These are phyloP conservation scores for Tulasnella calospora DNA, from an alignment of 768 basidiomycete species.

Conservation along the genomic window DNA sequence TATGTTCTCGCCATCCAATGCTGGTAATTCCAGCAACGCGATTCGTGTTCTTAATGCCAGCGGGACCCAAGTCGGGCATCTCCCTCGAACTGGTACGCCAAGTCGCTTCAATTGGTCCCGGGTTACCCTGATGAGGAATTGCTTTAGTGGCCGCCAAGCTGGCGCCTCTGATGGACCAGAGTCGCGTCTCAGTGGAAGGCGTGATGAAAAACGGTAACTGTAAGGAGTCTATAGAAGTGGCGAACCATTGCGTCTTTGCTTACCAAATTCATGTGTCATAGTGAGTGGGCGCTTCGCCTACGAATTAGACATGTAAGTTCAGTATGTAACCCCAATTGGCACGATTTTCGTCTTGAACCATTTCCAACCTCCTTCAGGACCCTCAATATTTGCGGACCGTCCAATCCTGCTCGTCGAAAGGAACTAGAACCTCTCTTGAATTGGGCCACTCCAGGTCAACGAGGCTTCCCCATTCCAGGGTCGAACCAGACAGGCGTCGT, in stretches of 20 bases:
- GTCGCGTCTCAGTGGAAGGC: constrained; percentile 66
- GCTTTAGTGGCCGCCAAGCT: constrained; percentile 49
- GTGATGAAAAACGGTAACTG: constrained; percentile 63
- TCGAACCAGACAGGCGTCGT: constrained; percentile 22
- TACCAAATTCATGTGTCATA: constrained; percentile 30
- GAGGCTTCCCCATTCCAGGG: constrained; percentile 44
- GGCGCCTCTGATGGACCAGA: constrained; percentile 65
- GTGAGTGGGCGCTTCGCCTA: constrained; percentile 47
- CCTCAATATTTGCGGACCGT: constrained; percentile 64
- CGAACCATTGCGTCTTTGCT: background rate
- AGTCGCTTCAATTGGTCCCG: background rate
- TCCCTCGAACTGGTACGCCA: constrained; percentile 46
- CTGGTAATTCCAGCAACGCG: constrained; percentile 48
- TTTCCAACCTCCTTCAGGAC: constrained; percentile 42
- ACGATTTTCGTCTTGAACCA: background rate
- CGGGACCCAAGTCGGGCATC: constrained; percentile 71
- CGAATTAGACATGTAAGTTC: constrained; percentile 54
- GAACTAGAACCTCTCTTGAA: constrained; percentile 59
- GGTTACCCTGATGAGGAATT: background rate
- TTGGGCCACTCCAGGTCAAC: constrained; percentile 70
- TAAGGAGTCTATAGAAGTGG: constrained; percentile 32
- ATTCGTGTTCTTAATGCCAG: constrained; percentile 78
- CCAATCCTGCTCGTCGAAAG: constrained; percentile 47
- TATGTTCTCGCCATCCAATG: background rate
- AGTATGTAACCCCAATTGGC: background rate